Evolutionary conservation across 2,329 filamentous ascomycete species (phyloP).

Genomic region (Clathrospora elynae): DNA sequence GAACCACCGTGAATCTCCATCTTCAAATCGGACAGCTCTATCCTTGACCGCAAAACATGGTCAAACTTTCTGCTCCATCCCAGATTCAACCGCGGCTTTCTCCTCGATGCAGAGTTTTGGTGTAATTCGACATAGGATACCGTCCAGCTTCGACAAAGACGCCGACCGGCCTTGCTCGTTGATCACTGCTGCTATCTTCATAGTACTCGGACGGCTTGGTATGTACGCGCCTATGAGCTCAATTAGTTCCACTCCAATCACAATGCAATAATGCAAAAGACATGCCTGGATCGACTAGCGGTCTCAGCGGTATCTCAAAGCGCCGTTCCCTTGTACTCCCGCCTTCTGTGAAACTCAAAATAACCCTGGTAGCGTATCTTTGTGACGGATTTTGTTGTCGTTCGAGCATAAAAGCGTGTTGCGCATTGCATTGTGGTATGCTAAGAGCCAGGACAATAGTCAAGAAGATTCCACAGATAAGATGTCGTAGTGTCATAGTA

Average conservation of each 20-base stretch:
- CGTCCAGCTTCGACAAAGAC: constrained; percentile 22
- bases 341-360: constrained; percentile 20
- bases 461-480: constrained; percentile 4
- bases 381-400: background rate
- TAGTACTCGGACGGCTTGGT: constrained; percentile 14
- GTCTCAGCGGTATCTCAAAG: constrained; percentile 23
- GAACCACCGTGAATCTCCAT: constrained; percentile 33
- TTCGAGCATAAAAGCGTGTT: constrained; percentile 13
- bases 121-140: constrained; percentile 26
- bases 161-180: constrained; percentile 17
- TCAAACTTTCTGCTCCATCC: constrained; percentile 17
- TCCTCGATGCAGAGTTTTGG: constrained; percentile 23
- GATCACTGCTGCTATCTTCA: constrained; percentile 23
- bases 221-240: constrained; percentile 15
- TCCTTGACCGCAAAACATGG: constrained; percentile 40
- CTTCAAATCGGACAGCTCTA: constrained; percentile 39
- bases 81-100: constrained; percentile 10
- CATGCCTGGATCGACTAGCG: constrained; percentile 21
- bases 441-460: constrained; percentile 7
- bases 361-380: constrained; percentile 8
- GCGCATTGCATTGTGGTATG: constrained; percentile 11
- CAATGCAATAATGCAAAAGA: background rate
- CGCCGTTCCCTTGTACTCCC: constrained; percentile 17
- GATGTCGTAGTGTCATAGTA: constrained; percentile 6
- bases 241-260: background rate